Base-by-base conservation (phyloP, 495 filamentous ascomycete genomes). In the Trichodelitschia bisporula region DNA sequence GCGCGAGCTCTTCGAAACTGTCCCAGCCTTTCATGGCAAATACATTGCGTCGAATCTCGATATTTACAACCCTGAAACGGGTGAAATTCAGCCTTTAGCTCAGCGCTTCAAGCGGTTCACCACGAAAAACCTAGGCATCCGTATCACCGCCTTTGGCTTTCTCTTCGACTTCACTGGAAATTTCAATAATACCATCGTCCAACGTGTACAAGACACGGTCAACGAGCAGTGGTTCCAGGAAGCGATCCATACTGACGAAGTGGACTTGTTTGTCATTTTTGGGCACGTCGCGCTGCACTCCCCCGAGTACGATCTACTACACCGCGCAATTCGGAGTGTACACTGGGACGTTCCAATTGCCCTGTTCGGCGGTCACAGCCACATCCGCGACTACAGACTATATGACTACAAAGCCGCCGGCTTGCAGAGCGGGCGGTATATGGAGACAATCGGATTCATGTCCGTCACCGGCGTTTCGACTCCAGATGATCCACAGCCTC, bases 371-470 rank as follows among this genome's bases (percentile, higher is more conserved):
- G 86, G 86, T 3, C 86, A 97, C 44, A 66, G 69, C 16, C 86
- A 97, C 45, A 73, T 92, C 26, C 66, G 86, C 3, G 80, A 97
- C 41, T 86, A 74, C 43, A 66, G 58, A 12, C 62, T 64, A 29
- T 95, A 76, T 43, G 86, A 95, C 45, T 54, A 58, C 26, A 75
- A 72, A 37, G 73, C 83, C 1, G 73, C 71, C 35, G 86, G 69
- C 1, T 51, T 97, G 10, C 80, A 82, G 19, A 82, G 75, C 42
- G 86, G 86, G n/a, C 63, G 84, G 2, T 97, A 92, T 49, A 80
- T 92, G 63, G 86, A 97, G 53, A 95, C 89, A n/a, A 69, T 93
- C 29, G 86, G 86, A 3, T 97, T 82, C 57, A 64, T 89, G 66
- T 89, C 82, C 6, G 72, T 95, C 31, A 59, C 69, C 25, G 82